Conservation (phyloP, 139 green algal genomes). For the Chlorella vulgaris region DNA sequence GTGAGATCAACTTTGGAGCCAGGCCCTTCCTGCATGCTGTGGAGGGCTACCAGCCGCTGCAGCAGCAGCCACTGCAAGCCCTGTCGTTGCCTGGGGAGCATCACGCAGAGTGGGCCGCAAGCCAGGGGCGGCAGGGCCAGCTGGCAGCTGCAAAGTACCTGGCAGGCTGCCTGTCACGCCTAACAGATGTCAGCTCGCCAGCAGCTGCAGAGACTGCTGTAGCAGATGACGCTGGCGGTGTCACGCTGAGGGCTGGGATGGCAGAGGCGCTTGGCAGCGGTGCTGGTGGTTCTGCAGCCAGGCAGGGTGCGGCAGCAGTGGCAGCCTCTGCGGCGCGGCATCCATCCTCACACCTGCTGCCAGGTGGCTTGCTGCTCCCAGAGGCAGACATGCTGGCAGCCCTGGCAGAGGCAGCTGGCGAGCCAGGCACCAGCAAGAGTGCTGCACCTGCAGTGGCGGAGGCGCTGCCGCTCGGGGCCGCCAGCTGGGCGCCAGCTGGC, state of each 20-base stretch:
- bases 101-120: neutral
- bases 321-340: too few species aligned
- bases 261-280: too few species aligned
- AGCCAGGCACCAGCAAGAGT: conserved; percentile 7
- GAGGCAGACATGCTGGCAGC: conserved; percentile 5
- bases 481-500: neutral
- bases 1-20: conserved; percentile 48
- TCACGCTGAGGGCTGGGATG: too few species aligned
- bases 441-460: neutral
- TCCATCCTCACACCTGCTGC: neutral
- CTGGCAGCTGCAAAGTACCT: conserved; percentile 54
- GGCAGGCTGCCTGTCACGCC: conserved; percentile 57
- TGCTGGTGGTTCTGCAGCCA: neutral
- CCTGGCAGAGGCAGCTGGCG: neutral
- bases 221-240: neutral
- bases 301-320: neutral
- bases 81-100: neutral
- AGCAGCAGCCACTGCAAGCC: conserved; percentile 39
- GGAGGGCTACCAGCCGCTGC: conserved; percentile 72
- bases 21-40: conserved; percentile 73
- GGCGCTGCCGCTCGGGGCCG: neutral
- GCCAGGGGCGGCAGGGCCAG: neutral
- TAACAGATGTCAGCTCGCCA: conserved; percentile 44
- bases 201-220: neutral
- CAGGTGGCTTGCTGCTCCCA: neutral